Evolutionary conservation across 768 basidiomycete species (phyloP).

Genomic region (Daedaleopsis sinensis): DNA sequence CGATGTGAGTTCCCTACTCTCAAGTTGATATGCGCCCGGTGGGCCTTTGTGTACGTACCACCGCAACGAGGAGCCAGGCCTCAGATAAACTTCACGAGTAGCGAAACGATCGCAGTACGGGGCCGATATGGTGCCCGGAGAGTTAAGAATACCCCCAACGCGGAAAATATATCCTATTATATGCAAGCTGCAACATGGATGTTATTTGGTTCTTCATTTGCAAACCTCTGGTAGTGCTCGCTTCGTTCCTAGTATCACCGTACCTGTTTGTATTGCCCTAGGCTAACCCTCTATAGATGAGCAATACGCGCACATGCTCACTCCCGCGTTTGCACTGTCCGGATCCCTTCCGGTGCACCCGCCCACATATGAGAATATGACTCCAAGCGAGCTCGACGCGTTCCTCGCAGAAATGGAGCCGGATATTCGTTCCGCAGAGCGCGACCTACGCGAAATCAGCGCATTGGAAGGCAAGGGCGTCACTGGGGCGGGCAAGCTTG

Average conservation of each 20-base stretch:
- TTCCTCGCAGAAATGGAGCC: conserved; percentile 79
- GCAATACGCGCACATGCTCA: conserved; percentile 72
- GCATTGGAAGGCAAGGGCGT: conserved; percentile 71
- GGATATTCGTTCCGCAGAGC: conserved; percentile 81
- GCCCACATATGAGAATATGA: conserved; percentile 66
- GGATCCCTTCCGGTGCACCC: conserved; percentile 51
- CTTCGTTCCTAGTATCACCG: neutral
- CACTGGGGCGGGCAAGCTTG: conserved; percentile 69
- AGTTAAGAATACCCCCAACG: too few species aligned
- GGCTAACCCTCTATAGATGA: conserved; percentile 53
- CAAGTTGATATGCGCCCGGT: neutral
- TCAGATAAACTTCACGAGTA: neutral
- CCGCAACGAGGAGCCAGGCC: neutral
- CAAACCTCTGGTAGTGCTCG: neutral
- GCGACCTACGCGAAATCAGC: conserved; percentile 80
- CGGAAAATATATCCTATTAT: too few species aligned
- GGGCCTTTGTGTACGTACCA: neutral
- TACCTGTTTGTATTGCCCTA: neutral
- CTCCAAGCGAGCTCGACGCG: conserved; percentile 68
- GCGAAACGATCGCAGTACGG: too few species aligned
- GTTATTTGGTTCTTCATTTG: neutral
- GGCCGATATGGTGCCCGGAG: too few species aligned
- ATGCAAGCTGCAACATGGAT: neutral
- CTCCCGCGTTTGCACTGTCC: conserved; percentile 77
- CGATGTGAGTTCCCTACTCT: conserved; percentile 54